phyloP scores from a whole-genome alignment of 106 monocot species.

The Platanthera guangdongensis region DNA sequence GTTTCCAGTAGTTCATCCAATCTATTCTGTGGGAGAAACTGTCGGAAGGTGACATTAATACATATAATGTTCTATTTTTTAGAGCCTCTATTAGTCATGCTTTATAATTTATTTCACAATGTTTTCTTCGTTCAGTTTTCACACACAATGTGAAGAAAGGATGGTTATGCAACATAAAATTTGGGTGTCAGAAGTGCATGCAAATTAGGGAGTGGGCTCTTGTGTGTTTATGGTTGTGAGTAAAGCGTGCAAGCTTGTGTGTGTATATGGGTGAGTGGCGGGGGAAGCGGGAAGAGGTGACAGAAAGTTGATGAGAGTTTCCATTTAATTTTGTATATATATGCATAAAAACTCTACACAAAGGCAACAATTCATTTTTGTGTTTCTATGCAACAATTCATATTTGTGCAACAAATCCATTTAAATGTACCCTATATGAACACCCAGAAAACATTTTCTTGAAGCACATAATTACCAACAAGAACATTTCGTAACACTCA shows the following conservation, averaged over 20 bases:
- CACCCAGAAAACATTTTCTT: background rate
- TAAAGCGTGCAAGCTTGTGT: background rate
- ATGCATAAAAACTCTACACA: background rate
- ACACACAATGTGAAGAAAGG: background rate
- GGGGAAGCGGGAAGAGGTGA: background rate
- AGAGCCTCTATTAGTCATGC: background rate
- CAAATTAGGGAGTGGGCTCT: background rate
- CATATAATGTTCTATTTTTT: background rate
- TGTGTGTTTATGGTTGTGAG: background rate
- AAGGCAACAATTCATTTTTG: background rate
- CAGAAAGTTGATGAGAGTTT: background rate
- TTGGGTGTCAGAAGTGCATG: background rate
- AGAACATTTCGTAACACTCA: background rate
- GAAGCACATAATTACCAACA: background rate
- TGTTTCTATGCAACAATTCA: background rate
- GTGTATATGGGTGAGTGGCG: too few relatives aligned
- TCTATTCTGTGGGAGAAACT: constrained; percentile 43
- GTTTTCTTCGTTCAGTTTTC: background rate
- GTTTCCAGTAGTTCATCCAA: constrained; percentile 10
- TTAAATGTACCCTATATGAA: background rate
- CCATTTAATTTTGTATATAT: background rate
- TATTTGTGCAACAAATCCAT: background rate
- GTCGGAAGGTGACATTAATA: constrained; percentile 15
- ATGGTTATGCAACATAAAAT: background rate
- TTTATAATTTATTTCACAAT: background rate